These are phyloP conservation scores for Paraphaeosphaeria minitans DNA, from an alignment of 2,329 filamentous ascomycete species.

Conservation along the genomic window DNA sequence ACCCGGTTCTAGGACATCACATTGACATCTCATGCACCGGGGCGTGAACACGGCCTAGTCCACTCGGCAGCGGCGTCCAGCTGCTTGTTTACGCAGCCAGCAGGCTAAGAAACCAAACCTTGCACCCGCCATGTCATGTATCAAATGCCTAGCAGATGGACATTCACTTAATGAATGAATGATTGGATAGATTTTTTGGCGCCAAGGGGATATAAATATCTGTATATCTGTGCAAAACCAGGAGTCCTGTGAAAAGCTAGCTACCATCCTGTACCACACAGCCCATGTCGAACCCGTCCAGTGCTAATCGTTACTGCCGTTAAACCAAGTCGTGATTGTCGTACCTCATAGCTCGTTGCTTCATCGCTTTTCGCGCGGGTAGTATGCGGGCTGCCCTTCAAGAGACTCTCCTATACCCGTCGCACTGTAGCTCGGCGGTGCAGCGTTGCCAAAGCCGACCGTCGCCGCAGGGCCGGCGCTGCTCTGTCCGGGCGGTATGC, in stretches of 20 bases:
- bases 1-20: too few relatives aligned
- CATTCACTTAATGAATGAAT: too few relatives aligned
- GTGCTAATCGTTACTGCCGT: background rate
- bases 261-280: background rate
- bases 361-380: constrained; percentile 42
- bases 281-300: background rate
- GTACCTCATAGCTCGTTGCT: constrained; percentile 3
- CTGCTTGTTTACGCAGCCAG: too few relatives aligned
- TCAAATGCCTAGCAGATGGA: background rate
- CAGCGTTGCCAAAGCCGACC: constrained; percentile 44
- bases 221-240: background rate
- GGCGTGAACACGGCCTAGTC: too few relatives aligned
- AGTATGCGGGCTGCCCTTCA: constrained; percentile 42
- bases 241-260: background rate
- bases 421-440: constrained; percentile 39
- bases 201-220: background rate
- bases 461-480: constrained; percentile 34
- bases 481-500: constrained; percentile 32
- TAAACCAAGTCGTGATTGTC: constrained; percentile 6
- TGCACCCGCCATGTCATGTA: too few relatives aligned
- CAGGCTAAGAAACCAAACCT: too few relatives aligned
- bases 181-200: background rate
- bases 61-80: too few relatives aligned
- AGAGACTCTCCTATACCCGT: constrained; percentile 46
- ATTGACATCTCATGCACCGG: too few relatives aligned